Evolutionary conservation across 2,329 filamentous ascomycete genomes (phyloP).

Genomic region (Aspergillus versicolor): DNA sequence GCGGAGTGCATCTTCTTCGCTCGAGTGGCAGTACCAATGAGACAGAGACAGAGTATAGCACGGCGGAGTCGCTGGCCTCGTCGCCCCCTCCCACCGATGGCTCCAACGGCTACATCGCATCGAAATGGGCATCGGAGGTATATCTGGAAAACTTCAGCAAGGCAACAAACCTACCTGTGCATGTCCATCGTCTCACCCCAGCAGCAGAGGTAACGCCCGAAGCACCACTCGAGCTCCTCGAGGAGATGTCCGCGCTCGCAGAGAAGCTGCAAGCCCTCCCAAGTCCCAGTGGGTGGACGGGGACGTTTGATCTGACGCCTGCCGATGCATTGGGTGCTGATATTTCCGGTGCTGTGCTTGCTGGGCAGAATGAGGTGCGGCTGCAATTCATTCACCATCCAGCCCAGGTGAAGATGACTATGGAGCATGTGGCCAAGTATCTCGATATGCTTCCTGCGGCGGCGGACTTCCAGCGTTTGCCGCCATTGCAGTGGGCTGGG

Average conservation of each 20-base stretch:
- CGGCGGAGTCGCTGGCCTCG: not conserved
- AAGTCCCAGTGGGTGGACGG: not conserved
- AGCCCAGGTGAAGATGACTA: not conserved
- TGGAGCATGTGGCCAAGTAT: not conserved
- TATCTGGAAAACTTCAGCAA: slow-evolving; percentile 32
- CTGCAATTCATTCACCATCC: not conserved
- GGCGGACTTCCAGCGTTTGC: not conserved
- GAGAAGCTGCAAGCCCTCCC: not conserved
- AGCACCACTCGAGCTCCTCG: not conserved
- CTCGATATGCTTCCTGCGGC: not conserved
- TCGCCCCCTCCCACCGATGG: slow-evolving; percentile 27
- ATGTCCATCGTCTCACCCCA: slow-evolving; percentile 30
- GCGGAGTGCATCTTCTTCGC: slow-evolving; percentile 15
- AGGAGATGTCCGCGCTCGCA: not conserved
- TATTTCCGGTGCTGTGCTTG: not conserved
- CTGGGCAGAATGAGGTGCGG: not conserved
- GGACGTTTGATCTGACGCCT: not conserved
- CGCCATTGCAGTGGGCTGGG: not conserved
- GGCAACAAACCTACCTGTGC: slow-evolving; percentile 16
- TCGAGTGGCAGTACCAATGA: not conserved
- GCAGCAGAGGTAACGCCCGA: not conserved
- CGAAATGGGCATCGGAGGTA: slow-evolving; percentile 43
- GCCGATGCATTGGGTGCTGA: not conserved
- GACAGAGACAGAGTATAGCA: slow-evolving; percentile 2
- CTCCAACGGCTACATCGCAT: slow-evolving; percentile 36